Conservation (phyloP, 163 green algal species). For the Scenedesmus sp. region DNA sequence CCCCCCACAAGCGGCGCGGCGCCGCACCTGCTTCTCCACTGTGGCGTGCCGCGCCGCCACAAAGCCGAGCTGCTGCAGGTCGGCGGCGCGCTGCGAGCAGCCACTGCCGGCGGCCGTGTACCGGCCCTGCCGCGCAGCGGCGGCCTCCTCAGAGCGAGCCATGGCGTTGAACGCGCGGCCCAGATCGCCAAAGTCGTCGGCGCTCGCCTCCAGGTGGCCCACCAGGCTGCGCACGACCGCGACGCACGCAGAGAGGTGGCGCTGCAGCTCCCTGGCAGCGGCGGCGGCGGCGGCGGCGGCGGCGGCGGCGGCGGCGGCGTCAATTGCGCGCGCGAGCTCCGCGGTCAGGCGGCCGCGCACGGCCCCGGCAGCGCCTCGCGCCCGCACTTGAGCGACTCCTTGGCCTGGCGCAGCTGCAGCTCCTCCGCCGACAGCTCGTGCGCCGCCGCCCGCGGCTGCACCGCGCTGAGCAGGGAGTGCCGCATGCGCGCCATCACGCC, state of each 20-base stretch:
- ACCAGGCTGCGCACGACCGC: conserved; percentile 10
- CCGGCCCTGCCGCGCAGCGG: conserved; percentile 12
- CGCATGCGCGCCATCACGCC: conserved; percentile 33
- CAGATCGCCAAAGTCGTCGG: conserved; percentile 18
- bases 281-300: too few species aligned
- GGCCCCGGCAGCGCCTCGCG: background rate
- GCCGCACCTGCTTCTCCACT: conserved; percentile 30
- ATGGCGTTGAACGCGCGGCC: conserved; percentile 13
- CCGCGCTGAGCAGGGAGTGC: conserved; percentile 29
- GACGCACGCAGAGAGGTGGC: conserved; percentile 9
- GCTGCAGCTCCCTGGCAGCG: conserved; percentile 25
- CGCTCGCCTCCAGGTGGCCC: background rate
- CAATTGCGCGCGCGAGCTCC: background rate
- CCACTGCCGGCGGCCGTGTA: conserved; percentile 26
- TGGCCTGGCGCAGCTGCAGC: conserved; percentile 39
- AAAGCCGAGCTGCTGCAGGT: conserved; percentile 31
- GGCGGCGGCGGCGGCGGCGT: too few species aligned
- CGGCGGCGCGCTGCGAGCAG: conserved; percentile 2
- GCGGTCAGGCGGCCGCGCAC: background rate
- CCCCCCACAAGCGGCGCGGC: background rate
- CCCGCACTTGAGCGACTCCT: conserved; percentile 44
- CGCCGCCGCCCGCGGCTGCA: conserved; percentile 6
- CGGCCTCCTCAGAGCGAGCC: conserved; percentile 27
- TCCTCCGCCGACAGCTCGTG: conserved; percentile 27
- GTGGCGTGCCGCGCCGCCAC: conserved; percentile 8